These are phyloP conservation scores for Alternaria triticimaculans DNA, from an alignment of 2,329 filamentous ascomycete species.

Conservation along the genomic window DNA sequence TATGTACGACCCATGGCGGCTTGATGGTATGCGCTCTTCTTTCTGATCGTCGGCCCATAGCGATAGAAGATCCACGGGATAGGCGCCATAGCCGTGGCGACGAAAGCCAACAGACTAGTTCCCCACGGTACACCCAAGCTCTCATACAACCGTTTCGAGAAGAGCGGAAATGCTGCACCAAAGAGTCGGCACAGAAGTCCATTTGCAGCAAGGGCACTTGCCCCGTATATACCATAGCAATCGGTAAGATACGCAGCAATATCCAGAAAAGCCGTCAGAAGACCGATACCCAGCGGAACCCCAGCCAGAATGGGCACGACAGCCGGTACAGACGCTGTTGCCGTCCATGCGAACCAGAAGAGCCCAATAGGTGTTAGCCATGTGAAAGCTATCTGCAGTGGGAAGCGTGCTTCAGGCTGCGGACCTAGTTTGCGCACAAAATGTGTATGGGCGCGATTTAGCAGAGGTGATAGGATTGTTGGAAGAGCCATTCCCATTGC, in stretches of 20 bases:
- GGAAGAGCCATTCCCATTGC: conserved; percentile 24
- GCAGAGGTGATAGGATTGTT: conserved; percentile 26
- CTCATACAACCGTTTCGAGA: neutral
- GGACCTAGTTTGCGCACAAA: conserved; percentile 43
- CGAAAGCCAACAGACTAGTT: conserved; percentile 51
- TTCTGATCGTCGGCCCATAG: neutral
- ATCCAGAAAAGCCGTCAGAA: conserved; percentile 44
- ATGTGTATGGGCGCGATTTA: neutral
- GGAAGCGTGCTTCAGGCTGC: conserved; percentile 60
- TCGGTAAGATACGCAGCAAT: conserved; percentile 73
- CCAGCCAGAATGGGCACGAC: conserved; percentile 60
- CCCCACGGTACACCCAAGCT: neutral
- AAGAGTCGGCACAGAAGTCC: neutral
- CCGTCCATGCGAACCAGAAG: conserved; percentile 62
- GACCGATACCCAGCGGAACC: conserved; percentile 54
- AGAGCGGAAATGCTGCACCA: neutral
- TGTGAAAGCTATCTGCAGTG: conserved; percentile 60
- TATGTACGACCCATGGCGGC: neutral
- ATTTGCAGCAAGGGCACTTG: neutral
- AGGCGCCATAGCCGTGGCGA: conserved; percentile 29
- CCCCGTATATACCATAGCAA: conserved; percentile 57
- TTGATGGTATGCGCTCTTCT: neutral
- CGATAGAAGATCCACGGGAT: conserved; percentile 6
- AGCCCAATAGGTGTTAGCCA: conserved; percentile 52
- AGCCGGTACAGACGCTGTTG: conserved; percentile 59